phyloP scores from a whole-genome alignment of 805 yeast genomes.

The Saccharomycodes ludwigii region DNA sequence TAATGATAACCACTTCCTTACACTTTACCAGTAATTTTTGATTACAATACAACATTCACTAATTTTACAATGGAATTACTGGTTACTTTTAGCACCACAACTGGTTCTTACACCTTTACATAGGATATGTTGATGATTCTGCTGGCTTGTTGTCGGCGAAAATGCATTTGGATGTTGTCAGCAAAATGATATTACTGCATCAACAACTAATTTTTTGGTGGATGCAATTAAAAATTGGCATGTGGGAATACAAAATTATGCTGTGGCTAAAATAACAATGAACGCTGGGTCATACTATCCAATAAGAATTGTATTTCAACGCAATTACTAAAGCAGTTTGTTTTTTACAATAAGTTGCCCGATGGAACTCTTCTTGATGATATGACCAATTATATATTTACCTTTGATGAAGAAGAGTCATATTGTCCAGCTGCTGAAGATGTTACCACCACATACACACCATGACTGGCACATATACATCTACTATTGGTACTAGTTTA shows the following conservation, averaged over 20 bases:
- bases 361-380: too few relatives aligned
- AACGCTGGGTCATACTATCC: constrained; percentile 12
- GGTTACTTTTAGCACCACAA: constrained; percentile 16
- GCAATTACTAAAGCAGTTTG: constrained; percentile 4
- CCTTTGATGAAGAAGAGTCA: too few relatives aligned
- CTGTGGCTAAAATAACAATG: constrained; percentile 3
- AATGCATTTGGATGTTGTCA: constrained; percentile 25
- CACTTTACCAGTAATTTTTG: too few relatives aligned
- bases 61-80: constrained; percentile 17
- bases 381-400: too few relatives aligned
- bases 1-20: too few relatives aligned
- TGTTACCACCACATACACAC: too few relatives aligned
- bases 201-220: constrained; percentile 4
- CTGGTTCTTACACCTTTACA: constrained; percentile 21
- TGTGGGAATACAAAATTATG: constrained; percentile 1
- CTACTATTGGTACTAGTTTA: too few relatives aligned
- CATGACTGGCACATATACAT: too few relatives aligned
- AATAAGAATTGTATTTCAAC: constrained; percentile 11
- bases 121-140: constrained; percentile 20
- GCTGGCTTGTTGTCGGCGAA: constrained; percentile 19
- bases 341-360: constrained; percentile 7
- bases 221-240: constrained; percentile 5
- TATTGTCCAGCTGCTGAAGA: too few relatives aligned
- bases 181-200: constrained; percentile 2
- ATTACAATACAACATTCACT: constrained; percentile 9